Base-by-base conservation (phyloP, 768 basidiomycete species). In the Rhodocollybia butyracea region DNA sequence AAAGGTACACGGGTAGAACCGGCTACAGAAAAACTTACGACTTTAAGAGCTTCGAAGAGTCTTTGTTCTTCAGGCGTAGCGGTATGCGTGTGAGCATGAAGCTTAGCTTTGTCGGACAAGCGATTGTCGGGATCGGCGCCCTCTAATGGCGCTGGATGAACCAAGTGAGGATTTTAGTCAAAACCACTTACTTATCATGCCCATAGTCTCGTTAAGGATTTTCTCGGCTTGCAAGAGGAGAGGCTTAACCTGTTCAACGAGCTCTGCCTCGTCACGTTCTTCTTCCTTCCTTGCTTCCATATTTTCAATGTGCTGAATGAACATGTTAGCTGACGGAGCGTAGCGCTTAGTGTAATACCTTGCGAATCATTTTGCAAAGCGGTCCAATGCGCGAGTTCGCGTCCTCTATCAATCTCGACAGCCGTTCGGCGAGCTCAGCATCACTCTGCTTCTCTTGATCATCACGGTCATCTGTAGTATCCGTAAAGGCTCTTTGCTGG, bases 101-200 rank as follows among this genome's bases (percentile, higher is more conserved):
- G 61, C 57, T 68, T 68, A 11, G 73, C 72, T 46, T 64, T 66
- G 58, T 72, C 70, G 29, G 65, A 61, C 29, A 73, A 55, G 17
- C 66, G 66, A 32, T 69, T 67, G 24, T 72, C 71, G 12, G 72
- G 73, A 51, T 75, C 73, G 5, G 72, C 70, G 11, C 72, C 73
- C 12, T 62, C n/a, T n/a, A n/a, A n/a, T n/a, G n/a, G n/a, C n/a
- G n/a, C n/a, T n/a, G n/a, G n/a, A n/a, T n/a, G n/a, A n/a, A n/a
- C n/a, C n/a, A n/a, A n/a, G n/a, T n/a, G n/a, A n/a, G n/a, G n/a
- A n/a, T n/a, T n/a, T n/a, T n/a, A n/a, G n/a, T n/a, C n/a, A n/a
- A n/a, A n/a, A n/a, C n/a, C n/a, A n/a, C n/a, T n/a, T n/a, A n/a
- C n/a, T 65, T 41, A 73, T 57, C 21, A 66, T 63, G 13, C 73